Conservation (phyloP, 2,329 filamentous ascomycete genomes). For the Alternaria arborescens region DNA sequence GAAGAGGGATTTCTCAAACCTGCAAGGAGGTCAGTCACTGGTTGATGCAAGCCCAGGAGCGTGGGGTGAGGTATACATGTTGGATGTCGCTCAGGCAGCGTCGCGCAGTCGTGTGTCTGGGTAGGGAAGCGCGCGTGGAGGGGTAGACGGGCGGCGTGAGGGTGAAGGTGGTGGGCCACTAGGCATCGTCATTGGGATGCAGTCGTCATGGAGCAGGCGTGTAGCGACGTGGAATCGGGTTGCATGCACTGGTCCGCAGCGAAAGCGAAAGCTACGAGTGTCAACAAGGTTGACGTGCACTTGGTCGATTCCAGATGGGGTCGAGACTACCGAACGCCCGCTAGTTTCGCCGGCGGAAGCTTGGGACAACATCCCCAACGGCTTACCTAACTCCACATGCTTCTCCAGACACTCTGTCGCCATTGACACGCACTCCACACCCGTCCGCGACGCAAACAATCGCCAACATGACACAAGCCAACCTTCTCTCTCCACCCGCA, state of each 20-base stretch:
- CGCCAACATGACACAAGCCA: conserved; percentile 41
- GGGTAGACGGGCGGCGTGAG: conserved; percentile 37
- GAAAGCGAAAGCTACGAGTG: conserved; percentile 1
- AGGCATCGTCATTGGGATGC: conserved; percentile 44
- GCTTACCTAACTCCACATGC: conserved; percentile 18
- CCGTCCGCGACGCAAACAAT: conserved; percentile 1
- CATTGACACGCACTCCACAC: conserved; percentile 9
- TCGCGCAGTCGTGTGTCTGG: conserved; percentile 29
- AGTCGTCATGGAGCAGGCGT: conserved; percentile 23
- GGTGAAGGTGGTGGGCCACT: conserved; percentile 32
- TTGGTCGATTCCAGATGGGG: conserved; percentile 1
- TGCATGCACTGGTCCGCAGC: not conserved
- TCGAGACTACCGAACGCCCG: conserved; percentile 10
- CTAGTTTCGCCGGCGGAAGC: conserved; percentile 32
- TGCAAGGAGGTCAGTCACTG: conserved; percentile 51
- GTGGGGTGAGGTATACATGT: conserved; percentile 30
- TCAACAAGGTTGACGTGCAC: conserved; percentile 23
- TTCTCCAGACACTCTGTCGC: conserved; percentile 12
- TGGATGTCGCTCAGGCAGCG: conserved; percentile 25
- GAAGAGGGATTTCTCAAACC: conserved; percentile 99
- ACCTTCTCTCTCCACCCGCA: conserved; percentile 53
- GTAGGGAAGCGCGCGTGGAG: conserved; percentile 32
- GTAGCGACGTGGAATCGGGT: conserved; percentile 3
- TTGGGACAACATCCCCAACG: conserved; percentile 15
- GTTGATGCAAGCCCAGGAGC: no score